phyloP scores from a whole-genome alignment of 208 protist species.

The Acanthamoeba lenticulata region DNA sequence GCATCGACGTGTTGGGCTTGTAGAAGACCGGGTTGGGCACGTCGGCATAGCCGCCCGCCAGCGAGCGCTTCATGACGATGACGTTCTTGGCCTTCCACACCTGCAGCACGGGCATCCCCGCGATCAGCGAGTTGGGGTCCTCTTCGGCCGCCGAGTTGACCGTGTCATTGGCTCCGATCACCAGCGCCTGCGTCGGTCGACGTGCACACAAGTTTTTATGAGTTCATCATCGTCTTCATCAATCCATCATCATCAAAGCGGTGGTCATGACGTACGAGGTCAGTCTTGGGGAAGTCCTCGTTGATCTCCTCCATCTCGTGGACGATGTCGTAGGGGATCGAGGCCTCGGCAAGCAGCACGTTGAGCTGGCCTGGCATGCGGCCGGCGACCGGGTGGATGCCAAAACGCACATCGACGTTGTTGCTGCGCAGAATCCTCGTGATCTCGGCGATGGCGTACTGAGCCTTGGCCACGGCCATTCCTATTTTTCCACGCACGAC shows the following conservation, averaged over 20 bases:
- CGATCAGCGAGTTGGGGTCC: constrained; percentile 89
- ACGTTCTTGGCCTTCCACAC: constrained; percentile 90
- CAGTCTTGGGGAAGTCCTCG: constrained; percentile 83
- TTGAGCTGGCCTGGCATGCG: constrained; percentile 92
- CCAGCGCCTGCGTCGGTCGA: not conserved
- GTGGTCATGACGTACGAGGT: constrained; percentile 78
- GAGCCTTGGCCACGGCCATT: constrained; percentile 91
- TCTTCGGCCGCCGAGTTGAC: constrained; percentile 91
- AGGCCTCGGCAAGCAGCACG: constrained; percentile 92
- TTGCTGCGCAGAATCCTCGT: constrained; percentile 74
- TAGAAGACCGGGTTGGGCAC: constrained; percentile 92
- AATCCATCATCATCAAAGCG: not conserved
- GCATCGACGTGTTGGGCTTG: constrained; percentile 91
- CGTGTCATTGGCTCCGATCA: constrained; percentile 93
- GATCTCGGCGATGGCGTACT: constrained; percentile 91
- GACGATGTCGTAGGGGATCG: constrained; percentile 94
- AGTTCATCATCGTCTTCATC: not conserved
- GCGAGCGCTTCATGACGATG: constrained; percentile 90
- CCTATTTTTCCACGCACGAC: too few relatives aligned
- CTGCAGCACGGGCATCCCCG: constrained; percentile 92
- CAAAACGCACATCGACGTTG: constrained; percentile 85
- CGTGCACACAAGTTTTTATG: not conserved
- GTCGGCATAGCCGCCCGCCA: constrained; percentile 65
- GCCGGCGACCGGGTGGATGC: constrained; percentile 93
- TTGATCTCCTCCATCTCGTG: constrained; percentile 94